These are phyloP conservation scores for Metarhizium guizhouense DNA, from an alignment of 2,329 filamentous ascomycete genomes.

Conservation along the genomic window DNA sequence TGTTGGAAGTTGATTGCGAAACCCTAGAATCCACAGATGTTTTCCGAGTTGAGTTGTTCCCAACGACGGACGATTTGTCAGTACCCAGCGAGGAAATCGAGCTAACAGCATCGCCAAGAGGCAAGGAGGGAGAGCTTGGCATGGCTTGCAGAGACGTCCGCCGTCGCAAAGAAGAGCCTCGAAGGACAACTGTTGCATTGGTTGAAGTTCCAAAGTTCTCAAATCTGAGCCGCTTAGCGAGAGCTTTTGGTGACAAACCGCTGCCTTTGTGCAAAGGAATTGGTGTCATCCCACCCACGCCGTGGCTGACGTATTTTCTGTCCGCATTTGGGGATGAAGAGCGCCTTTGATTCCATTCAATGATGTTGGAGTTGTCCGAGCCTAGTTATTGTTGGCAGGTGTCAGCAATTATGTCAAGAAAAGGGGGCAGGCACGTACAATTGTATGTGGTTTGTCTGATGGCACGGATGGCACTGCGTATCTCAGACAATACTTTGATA, in stretches of 20 bases:
- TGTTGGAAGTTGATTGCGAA: conserved; percentile 12
- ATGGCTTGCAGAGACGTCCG: conserved; percentile 19
- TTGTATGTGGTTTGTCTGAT: conserved; percentile 21
- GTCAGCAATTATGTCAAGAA: neutral
- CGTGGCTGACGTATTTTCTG: neutral
- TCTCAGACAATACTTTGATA: conserved; percentile 25
- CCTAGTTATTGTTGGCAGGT: conserved; percentile 9
- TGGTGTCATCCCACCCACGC: neutral
- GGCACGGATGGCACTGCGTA: conserved; percentile 23
- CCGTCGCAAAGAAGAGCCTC: conserved; percentile 11
- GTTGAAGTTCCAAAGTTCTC: conserved; percentile 16
- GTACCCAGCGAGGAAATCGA: conserved; percentile 18
- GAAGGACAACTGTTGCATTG: conserved; percentile 20
- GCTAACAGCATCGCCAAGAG: conserved; percentile 14
- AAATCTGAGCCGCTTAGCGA: conserved; percentile 18
- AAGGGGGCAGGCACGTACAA: conserved; percentile 9
- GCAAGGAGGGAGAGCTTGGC: conserved; percentile 9
- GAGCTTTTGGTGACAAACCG: conserved; percentile 13
- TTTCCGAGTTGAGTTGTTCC: conserved; percentile 20
- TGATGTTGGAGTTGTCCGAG: conserved; percentile 12
- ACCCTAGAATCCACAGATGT: conserved; percentile 24
- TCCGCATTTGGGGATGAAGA: conserved; percentile 1
- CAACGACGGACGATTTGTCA: conserved; percentile 14
- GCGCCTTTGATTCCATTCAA: conserved; percentile 7
- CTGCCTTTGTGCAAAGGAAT: conserved; percentile 9